Evolutionary conservation across 257 asterid genomes (phyloP), one percentile per base, ranked within the genome.

Genomic region (Echium plantagineum): DNA sequence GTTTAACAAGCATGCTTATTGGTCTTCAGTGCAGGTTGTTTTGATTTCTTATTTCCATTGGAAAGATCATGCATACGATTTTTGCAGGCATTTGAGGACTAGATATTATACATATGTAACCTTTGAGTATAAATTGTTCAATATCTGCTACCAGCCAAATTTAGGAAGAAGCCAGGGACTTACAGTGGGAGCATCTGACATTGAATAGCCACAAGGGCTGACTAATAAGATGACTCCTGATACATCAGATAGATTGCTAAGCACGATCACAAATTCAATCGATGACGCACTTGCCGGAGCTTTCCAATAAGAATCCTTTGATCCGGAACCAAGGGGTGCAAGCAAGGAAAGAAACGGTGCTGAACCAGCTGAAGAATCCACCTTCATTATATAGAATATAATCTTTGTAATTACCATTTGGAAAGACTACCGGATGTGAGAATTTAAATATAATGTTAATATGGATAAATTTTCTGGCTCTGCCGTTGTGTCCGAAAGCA

Each of bases 151-250:
- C 18, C 21, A 38, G 19, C 19, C 19, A 59, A 28, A 58, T 32
- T 30, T 4, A 58, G 20, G 5, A 5, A 32, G 38, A 22, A 57
- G 53, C 35, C 54, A 69, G 38, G 74, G 65, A 75, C 98, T 88
- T 88, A 91, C 98, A 60, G 78, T 80, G 35, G 98, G 97, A 69
- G 94, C 89, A 74, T 88, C 97, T 20, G 89, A 77, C 73, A 76
- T 66, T 16, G 94, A 88, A 80, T 84, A 91, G 77, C 98, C 97
- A 77, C 95, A 88, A 52, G 94, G 85, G 79, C 97, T 88, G 64
- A 91, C 87, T 49, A 91, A 71, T 68, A 91, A 88, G 69, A 82
- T 77, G 61, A 84, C 94, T 74, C 90, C 98, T 32, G 93, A 73
- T 71, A 91, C 98, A 81, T 86, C 95, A 64, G 97, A 91, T 58